phyloP scores from a whole-genome alignment of 2,329 filamentous ascomycete species.

The Alternaria angustiovoidea region DNA sequence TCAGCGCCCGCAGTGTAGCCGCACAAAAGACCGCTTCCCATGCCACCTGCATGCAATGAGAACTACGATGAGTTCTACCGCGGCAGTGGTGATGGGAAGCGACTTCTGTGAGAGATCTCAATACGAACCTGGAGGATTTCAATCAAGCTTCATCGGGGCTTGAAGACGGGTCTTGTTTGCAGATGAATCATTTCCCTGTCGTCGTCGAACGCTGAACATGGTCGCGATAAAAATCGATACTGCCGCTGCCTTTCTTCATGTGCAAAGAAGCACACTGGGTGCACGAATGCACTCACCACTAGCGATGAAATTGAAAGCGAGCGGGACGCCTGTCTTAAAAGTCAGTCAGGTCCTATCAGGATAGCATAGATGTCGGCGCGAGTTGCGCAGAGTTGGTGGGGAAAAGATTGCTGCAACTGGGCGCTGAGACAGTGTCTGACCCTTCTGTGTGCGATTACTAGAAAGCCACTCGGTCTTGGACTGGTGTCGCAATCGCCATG shows the following conservation, averaged over 20 bases:
- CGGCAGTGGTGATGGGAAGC: slow-evolving; percentile 17
- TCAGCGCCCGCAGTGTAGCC: slow-evolving; percentile 85
- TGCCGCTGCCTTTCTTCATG: slow-evolving; percentile 65
- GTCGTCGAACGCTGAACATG: background rate
- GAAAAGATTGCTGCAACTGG: slow-evolving; percentile 9
- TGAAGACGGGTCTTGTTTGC: slow-evolving; percentile 22
- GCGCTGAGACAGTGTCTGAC: slow-evolving; percentile 55
- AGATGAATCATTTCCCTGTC: background rate
- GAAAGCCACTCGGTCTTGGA: slow-evolving; percentile 75
- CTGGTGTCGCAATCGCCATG: slow-evolving; percentile 67
- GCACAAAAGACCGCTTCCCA: slow-evolving; percentile 47
- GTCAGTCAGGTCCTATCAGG: slow-evolving; percentile 28
- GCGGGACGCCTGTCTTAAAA: slow-evolving; percentile 71
- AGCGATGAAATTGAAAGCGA: slow-evolving; percentile 89
- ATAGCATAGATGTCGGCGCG: background rate
- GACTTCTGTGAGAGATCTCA: slow-evolving; percentile 49
- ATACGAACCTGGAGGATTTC: slow-evolving; percentile 50
- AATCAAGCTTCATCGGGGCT: slow-evolving; percentile 22
- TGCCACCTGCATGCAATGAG: slow-evolving; percentile 1
- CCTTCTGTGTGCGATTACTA: slow-evolving; percentile 83
- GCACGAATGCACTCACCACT: slow-evolving; percentile 76
- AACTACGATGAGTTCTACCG: background rate
- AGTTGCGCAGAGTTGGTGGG: slow-evolving; percentile 10
- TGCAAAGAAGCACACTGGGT: slow-evolving; percentile 43
- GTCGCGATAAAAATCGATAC: slow-evolving; percentile 59